These are phyloP conservation scores for Venturia aucupariae DNA, from an alignment of 2,329 filamentous ascomycete species.

Conservation along the genomic window DNA sequence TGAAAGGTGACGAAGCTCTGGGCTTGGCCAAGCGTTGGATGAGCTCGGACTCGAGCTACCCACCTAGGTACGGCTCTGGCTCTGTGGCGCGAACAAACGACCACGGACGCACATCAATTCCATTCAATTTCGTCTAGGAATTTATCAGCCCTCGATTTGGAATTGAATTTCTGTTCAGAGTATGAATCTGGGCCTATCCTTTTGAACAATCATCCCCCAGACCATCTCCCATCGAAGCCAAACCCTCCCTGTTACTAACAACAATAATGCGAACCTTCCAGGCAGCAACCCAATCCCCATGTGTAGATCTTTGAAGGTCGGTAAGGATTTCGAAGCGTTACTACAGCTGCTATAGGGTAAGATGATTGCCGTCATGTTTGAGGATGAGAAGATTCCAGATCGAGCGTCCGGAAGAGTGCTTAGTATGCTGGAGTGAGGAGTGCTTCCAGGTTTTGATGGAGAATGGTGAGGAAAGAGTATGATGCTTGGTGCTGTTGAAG, in stretches of 20 bases:
- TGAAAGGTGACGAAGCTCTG: conserved; percentile 3
- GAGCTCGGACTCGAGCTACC: no score
- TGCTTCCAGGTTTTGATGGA: neutral
- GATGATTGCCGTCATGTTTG: neutral
- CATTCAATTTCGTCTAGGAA: neutral
- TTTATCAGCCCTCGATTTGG: neutral
- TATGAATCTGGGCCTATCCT: neutral
- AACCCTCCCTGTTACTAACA: neutral
- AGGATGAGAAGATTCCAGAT: neutral
- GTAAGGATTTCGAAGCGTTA: neutral
- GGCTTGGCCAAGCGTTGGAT: neutral
- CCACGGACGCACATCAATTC: neutral
- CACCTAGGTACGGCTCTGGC: no score
- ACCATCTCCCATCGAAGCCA: neutral
- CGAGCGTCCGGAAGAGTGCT: neutral
- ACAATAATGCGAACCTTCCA: neutral
- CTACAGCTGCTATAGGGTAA: neutral
- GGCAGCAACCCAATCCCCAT: neutral
- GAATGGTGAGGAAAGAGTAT: neutral
- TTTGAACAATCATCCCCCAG: neutral
- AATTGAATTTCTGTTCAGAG: neutral
- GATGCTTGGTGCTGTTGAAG: neutral
- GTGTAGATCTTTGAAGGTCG: neutral
- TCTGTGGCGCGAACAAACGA: neutral
- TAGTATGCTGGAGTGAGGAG: neutral